Evolutionary conservation across 73 alveolate species (phyloP).

Genomic region (Halteria grandinella): DNA sequence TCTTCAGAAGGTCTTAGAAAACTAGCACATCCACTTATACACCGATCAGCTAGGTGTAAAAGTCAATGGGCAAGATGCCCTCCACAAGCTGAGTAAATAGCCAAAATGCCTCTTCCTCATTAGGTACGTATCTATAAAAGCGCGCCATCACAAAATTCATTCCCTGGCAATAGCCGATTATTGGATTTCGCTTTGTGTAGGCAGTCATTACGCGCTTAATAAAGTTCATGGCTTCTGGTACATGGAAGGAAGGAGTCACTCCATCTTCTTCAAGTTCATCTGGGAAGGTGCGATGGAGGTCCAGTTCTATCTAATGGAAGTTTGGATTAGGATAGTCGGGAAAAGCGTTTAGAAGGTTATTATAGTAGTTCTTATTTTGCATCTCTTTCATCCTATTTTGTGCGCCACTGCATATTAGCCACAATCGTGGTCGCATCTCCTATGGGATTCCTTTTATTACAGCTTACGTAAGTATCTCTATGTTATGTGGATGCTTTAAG

Average conservation of each 20-base stretch:
- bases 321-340: constrained; percentile 73
- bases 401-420: constrained; percentile 35
- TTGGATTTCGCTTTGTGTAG: constrained; percentile 81
- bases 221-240: constrained; percentile 47
- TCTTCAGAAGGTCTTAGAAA: constrained; percentile 68
- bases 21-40: constrained; percentile 77
- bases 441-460: too few species aligned
- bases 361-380: not conserved
- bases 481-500: too few species aligned
- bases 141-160: constrained; percentile 85
- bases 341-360: not conserved
- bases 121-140: constrained; percentile 66
- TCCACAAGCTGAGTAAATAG: constrained; percentile 78
- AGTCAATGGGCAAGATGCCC: constrained; percentile 79
- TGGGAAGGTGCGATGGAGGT: constrained; percentile 90
- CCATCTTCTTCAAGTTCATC: constrained; percentile 39
- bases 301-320: constrained; percentile 84
- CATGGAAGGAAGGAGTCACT: constrained; percentile 42
- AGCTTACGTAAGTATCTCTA: too few species aligned
- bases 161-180: constrained; percentile 91
- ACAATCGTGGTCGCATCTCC: too few species aligned
- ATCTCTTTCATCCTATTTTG: not conserved
- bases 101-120: constrained; percentile 93
- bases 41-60: constrained; percentile 79
- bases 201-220: constrained; percentile 74